Base-by-base conservation (phyloP, 768 basidiomycete species). In the Boletellus emodensis region DNA sequence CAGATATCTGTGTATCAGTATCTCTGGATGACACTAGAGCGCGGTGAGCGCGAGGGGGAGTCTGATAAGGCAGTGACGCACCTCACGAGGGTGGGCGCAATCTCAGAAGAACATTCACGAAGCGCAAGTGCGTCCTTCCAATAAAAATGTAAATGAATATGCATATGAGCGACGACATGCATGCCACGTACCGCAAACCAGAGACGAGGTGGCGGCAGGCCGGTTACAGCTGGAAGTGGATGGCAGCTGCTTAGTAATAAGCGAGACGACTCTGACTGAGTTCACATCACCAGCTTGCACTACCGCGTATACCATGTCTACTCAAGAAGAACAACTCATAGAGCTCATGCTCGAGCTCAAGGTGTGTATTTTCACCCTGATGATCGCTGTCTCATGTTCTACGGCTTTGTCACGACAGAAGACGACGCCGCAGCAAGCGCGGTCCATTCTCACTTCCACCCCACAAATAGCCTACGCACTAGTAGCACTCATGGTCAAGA, bases 341-440 rank as follows among this genome's bases (percentile, higher is more conserved):
- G 86, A 89, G 59, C 73, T 90, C n/a, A 72, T 90, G 18, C 64
- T 88, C n/a, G 84, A 84, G 22, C 75, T 90, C 50, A 87, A 87
- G 71, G 87, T 72, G 5, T 33, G 57, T 46, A 6, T n/a, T 52
- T 12, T 24, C 15, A 13, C 22, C 2, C 22, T n/a, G 22, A 17
- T n/a, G 11, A 20, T 10, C 10, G 7, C 20, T 2, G n/a, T 52
- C 13, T n/a, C 43, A 44, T 33, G 49, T 44, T 57, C 39, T 38
- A 51, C 18, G 12, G 18, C 11, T 28, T 49, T 30, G 35, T 22
- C 3, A 14, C 20, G n/a, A 36, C 59, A 90, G 86, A 85, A 85
- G 81, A 85, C 87, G 1, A 84, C 85, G 0, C 83, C 86, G 28
- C 77, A 78, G 22, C 82, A 85, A 26, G 87, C 86, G 2, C 75